Evolutionary conservation across 331 rosid species (phyloP), one percentile per base, ranked within the genome.

Genomic region (Rhamnella rubrinervis): DNA sequence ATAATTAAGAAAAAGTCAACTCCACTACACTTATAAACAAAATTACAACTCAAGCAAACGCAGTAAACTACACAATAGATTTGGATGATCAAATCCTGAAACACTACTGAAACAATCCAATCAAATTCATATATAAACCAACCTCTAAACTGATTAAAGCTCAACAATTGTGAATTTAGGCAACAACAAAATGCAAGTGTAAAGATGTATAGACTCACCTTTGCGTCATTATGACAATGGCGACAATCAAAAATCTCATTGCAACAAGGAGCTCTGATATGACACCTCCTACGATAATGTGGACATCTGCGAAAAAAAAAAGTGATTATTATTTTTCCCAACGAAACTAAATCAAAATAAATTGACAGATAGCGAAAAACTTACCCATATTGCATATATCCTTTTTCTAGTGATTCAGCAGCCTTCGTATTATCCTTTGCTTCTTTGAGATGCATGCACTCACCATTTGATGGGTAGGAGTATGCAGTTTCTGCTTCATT

Each of bases 151-250:
- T 44, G 49, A 44, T 9, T 44, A 2, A 44, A 44, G 1, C 4
- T 44, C 49, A 11, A 11, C 14, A 9, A 35, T 1, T 4, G 25
- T 21, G 21, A 59, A n/a, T 1, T 6, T 4, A 11, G 44, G 17
- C 17, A 63, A 16, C 49, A 44, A 44, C 2, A 44, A 44, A 44
- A 44, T 44, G 49, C 49, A 44, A 4, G 37, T 11, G 25, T 28
- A 17, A 37, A 67, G 18, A 26, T 35, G 17, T 55, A 49, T 7
- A 71, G 9, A 31, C 91, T 76, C 71, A 85, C 98, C 80, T 90
- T 90, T 51, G 83, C 86, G 41, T 90, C 96, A 67, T 93, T 93
- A 81, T 93, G 96, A 76, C 96, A 92, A 74, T 87, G 97, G n/a
- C 87, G 93, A 63, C 97, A 92, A 72, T 82, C 82, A 67, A 87